Conservation (phyloP, 768 basidiomycete species). For the Peribolospora baueri region DNA sequence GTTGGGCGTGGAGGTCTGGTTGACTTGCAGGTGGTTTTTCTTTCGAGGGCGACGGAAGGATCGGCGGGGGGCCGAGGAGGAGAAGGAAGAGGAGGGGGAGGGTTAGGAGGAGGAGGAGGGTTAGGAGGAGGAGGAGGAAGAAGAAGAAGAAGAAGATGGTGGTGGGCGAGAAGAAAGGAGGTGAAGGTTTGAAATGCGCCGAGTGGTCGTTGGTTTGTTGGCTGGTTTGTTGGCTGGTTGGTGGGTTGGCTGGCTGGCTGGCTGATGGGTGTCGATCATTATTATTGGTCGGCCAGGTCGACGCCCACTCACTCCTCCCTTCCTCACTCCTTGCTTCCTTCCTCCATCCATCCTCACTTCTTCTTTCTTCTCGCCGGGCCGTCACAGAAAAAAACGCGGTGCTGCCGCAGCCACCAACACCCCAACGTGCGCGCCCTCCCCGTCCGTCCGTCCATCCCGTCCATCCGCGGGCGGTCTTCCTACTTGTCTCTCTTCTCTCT, state of each 20-base stretch:
- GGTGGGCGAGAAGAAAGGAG: neutral
- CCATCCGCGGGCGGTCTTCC: neutral
- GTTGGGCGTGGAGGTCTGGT: neutral
- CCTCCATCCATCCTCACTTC: slow-evolving; percentile 5
- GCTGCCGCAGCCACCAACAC: too few species aligned
- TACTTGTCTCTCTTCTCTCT: neutral
- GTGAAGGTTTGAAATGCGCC: neutral
- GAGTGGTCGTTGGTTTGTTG: neutral
- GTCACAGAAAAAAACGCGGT: too few species aligned
- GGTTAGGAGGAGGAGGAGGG: too few species aligned
- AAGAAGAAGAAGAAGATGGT: too few species aligned
- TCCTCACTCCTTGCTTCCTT: slow-evolving; percentile 1
- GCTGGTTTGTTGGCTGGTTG: slow-evolving; percentile 6
- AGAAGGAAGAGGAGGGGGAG: too few species aligned
- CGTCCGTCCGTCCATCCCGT: slow-evolving; percentile 1
- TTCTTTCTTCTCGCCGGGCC: slow-evolving; percentile 1
- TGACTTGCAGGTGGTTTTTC: neutral
- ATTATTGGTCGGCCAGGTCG: neutral
- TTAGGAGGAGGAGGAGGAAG: too few species aligned
- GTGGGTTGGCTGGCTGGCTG: too few species aligned
- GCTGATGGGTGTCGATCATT: neutral
- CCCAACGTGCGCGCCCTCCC: neutral
- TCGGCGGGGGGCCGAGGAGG: too few species aligned
- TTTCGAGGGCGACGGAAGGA: too few species aligned
- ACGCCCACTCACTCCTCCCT: neutral